Base-by-base conservation (phyloP, 139 green algal species). In the Edaphochlamys debaryana region DNA sequence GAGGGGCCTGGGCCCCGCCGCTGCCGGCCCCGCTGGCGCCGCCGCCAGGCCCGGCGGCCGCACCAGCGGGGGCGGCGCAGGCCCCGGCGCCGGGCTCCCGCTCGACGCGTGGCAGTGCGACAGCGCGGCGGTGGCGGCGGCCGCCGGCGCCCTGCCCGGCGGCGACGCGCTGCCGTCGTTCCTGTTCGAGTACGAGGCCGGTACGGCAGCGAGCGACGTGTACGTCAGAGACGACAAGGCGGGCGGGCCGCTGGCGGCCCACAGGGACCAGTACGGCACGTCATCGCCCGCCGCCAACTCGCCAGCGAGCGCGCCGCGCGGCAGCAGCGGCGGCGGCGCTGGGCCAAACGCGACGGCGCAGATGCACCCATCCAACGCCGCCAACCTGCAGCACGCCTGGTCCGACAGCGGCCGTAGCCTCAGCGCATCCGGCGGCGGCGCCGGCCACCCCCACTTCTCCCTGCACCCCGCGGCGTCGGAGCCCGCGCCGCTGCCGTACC, bases 141-240 rank as follows among this genome's bases (percentile, higher is more conserved):
- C 29, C 68, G 37, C 11, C 68, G 68, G 40, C 42, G 76, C 64
- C 45, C 38, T 17, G 36, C 50, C n/a, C 38, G 68, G 67, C 68
- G 68, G 36, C 50, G 68, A 73, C 54, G 60, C 62, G 19, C 78
- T 89, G 64, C 85, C 85, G 0, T 56, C 73, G 30, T 89, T 89
- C 66, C 64, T 89, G n/a, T 89, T 84, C 67, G 85, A 89, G 29
- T 89, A 86, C 41, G 85, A 89, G 63, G 54, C 71, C 34, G 64
- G 32, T 6, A 25, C 17, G n/a, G n/a, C n/a, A n/a, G n/a, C n/a
- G n/a, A n/a, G n/a, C 6, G 73, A 40, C 56, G 5, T 58, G 56
- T 79, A 30, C 30, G 52, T 17, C 50, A 50, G 30, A 52, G 50
- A 67, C 11, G 70, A 66, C 70, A 66, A 50, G 48, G 71, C 52